Conservation (phyloP, 176 grass and related monocot genomes). For the Cenchrus americanus region DNA sequence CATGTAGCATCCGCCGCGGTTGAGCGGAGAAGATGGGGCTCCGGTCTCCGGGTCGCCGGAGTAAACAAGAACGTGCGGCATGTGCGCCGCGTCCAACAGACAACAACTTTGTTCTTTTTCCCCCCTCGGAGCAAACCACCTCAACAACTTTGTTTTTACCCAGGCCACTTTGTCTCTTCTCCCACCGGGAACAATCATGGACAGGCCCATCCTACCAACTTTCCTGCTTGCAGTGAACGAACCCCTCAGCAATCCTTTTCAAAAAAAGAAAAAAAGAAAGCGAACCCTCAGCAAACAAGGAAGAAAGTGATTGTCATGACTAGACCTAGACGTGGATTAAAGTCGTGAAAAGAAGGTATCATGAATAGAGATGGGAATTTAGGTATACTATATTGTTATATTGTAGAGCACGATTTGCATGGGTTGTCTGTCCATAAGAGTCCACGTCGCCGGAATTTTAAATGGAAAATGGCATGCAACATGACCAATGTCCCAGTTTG, state of each 20-base stretch:
- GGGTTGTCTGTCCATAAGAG: neutral
- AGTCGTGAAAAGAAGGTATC: neutral
- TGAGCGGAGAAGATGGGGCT: neutral
- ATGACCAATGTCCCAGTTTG: no score
- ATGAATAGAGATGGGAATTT: neutral
- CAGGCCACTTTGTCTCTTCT: constrained; percentile 9
- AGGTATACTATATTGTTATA: neutral
- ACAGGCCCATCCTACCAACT: constrained; percentile 6
- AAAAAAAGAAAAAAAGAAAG: no score
- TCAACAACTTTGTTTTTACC: neutral
- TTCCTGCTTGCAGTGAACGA: no score
- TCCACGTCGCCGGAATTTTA: neutral
- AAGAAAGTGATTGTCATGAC: neutral
- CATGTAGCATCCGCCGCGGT: neutral
- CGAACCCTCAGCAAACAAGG: neutral
- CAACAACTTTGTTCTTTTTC: no score
- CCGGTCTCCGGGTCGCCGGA: neutral
- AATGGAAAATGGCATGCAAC: no score
- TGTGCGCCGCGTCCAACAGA: constrained; percentile 30
- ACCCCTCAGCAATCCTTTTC: no score
- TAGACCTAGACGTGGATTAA: neutral
- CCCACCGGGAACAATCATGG: neutral
- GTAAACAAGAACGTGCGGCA: constrained; percentile 1
- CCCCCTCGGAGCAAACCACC: neutral
- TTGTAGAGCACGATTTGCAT: neutral